Conservation (phyloP, 768 basidiomycete genomes). For the Boletus coccyginus region DNA sequence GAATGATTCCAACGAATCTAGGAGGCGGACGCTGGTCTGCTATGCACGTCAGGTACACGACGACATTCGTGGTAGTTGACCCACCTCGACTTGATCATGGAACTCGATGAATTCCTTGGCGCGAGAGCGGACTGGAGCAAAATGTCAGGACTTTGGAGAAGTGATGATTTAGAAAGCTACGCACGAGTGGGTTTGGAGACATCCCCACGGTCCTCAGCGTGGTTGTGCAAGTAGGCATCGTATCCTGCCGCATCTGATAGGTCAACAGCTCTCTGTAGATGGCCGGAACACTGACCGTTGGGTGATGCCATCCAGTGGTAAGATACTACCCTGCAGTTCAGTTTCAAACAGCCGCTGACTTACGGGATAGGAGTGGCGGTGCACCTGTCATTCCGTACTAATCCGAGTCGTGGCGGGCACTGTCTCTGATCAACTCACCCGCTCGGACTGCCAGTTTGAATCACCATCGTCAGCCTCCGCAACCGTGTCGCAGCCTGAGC, state of each 20-base stretch:
- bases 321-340: not conserved
- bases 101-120: slow-evolving; percentile 77
- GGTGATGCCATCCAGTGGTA: slow-evolving; percentile 7
- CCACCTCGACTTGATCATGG: slow-evolving; percentile 88
- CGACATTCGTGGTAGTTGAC: not conserved
- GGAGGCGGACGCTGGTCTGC: slow-evolving; percentile 81
- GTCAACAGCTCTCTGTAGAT: not conserved
- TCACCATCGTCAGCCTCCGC: slow-evolving; percentile 7
- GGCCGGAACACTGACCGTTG: slow-evolving; percentile 3
- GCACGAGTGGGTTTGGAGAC: slow-evolving; percentile 14
- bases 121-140: slow-evolving; percentile 33
- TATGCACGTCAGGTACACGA: slow-evolving; percentile 1
- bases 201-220: not conserved
- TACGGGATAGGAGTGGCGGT: slow-evolving; percentile 10
- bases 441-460: no score
- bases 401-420: no score
- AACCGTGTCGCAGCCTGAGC: not conserved
- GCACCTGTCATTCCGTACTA: not conserved
- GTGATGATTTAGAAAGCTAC: not conserved
- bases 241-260: slow-evolving; percentile 1
- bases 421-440: no score
- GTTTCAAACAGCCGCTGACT: not conserved
- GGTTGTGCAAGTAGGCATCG: not conserved
- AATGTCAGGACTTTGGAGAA: not conserved
- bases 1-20: slow-evolving; percentile 88